phyloP scores from a whole-genome alignment of 2,329 filamentous ascomycete genomes.

The Allantophomopsis cytisporea region DNA sequence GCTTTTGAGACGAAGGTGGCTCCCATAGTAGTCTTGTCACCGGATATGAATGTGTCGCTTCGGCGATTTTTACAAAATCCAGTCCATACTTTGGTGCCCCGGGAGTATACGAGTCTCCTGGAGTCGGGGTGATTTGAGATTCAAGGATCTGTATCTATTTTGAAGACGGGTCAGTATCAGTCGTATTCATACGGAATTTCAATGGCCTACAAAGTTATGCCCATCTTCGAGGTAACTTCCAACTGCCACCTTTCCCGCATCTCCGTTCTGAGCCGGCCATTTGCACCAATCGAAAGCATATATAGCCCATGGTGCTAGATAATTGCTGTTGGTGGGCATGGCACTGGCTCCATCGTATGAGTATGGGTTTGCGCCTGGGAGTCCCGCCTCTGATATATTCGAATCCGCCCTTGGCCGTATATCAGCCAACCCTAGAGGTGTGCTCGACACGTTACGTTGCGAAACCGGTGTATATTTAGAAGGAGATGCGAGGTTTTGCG shows the following conservation, averaged over 20 bases:
- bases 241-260: slow-evolving; percentile 84
- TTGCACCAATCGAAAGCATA: slow-evolving; percentile 99
- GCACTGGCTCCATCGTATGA: slow-evolving; percentile 54
- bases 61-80: slow-evolving; percentile 86
- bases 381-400: slow-evolving; percentile 53
- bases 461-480: slow-evolving; percentile 43
- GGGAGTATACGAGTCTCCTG: slow-evolving; percentile 53
- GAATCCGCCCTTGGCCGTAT: slow-evolving; percentile 81
- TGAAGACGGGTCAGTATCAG: neutral
- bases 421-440: slow-evolving; percentile 80
- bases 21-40: slow-evolving; percentile 95
- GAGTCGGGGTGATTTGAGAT: slow-evolving; percentile 62
- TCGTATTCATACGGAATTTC: neutral
- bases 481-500: slow-evolving; percentile 48
- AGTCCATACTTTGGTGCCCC: slow-evolving; percentile 62
- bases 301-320: slow-evolving; percentile 84
- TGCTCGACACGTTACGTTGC: slow-evolving; percentile 58
- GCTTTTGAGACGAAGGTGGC: slow-evolving; percentile 86
- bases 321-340: slow-evolving; percentile 71
- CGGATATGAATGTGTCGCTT: slow-evolving; percentile 95
- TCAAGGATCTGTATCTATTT: slow-evolving; percentile 90
- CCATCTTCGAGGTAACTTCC: slow-evolving; percentile 96
- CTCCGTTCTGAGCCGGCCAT: slow-evolving; percentile 70
- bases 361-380: slow-evolving; percentile 39
- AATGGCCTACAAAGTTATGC: slow-evolving; percentile 74